Evolutionary conservation across 2,329 filamentous ascomycete species (phyloP).

Genomic region (Colletotrichum gigasporum): DNA sequence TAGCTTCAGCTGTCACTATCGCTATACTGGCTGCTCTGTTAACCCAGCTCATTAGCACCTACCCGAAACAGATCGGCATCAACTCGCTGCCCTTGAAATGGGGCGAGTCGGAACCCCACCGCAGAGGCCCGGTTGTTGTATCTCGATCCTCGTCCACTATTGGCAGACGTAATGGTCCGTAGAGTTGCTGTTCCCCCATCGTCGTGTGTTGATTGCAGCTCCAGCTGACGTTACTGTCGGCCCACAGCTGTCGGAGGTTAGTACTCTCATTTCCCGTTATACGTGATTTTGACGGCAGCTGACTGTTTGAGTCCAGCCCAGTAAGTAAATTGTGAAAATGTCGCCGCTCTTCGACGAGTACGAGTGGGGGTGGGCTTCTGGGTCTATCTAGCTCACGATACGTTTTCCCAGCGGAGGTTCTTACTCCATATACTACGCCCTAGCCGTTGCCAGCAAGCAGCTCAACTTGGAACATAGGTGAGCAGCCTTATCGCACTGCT

Average conservation of each 20-base stretch:
- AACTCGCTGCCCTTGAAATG: conserved; percentile 90
- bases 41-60: conserved; percentile 69
- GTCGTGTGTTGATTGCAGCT: conserved; percentile 30
- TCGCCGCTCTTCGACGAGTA: too few relatives aligned
- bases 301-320: conserved; percentile 45
- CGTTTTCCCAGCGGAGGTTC: conserved; percentile 72
- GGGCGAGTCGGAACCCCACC: conserved; percentile 79
- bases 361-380: too few relatives aligned
- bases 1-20: conserved; percentile 2
- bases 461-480: conserved; percentile 81
- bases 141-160: conserved; percentile 80
- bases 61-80: conserved; percentile 93
- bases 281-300: conserved; percentile 27
- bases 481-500: conserved; percentile 21
- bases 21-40: conserved; percentile 24
- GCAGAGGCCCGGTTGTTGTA: conserved; percentile 89
- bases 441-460: conserved; percentile 92
- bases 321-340: conserved; percentile 36
- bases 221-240: neutral
- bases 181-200: neutral
- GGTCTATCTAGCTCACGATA: neutral
- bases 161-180: conserved; percentile 80
- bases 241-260: conserved; percentile 66
- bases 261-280: conserved; percentile 34
- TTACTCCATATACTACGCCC: conserved; percentile 94